These are phyloP conservation scores for Linanthus parryae DNA, from an alignment of 148 eudicot genomes.

Conservation along the genomic window DNA sequence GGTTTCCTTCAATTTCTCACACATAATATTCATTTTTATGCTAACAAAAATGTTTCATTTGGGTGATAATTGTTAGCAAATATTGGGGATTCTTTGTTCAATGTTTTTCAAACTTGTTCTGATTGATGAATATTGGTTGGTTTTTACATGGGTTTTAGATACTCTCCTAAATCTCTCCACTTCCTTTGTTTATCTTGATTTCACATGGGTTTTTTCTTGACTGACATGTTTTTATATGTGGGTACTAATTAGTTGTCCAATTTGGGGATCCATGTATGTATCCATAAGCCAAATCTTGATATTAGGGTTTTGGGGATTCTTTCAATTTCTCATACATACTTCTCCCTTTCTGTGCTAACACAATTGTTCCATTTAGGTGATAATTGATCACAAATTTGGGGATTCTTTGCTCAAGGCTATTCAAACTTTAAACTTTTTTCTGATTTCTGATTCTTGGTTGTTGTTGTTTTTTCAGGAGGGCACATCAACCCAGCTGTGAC, in stretches of 20 bases:
- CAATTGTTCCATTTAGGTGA: background rate
- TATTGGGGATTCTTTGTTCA: too few relatives aligned
- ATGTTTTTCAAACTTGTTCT: too few relatives aligned
- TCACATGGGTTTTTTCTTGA: background rate
- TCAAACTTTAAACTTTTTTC: background rate
- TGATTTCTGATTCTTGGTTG: background rate
- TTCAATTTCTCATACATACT: background rate
- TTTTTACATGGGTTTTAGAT: too few relatives aligned
- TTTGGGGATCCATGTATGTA: background rate
- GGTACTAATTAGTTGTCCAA: background rate
- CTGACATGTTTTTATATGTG: background rate
- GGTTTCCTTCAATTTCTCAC: too few relatives aligned
- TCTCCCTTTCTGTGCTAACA: background rate
- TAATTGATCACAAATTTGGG: too few relatives aligned
- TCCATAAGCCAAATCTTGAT: background rate
- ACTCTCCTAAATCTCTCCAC: too few relatives aligned
- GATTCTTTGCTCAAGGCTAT: background rate
- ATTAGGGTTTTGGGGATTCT: background rate
- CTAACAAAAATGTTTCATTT: too few relatives aligned
- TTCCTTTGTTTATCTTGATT: background rate
- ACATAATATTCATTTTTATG: too few relatives aligned
- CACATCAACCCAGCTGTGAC: constrained; percentile 94
- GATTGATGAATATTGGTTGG: too few relatives aligned
- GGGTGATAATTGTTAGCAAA: too few relatives aligned
- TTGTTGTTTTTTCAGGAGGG: constrained; percentile 48